Percentiles rank a stretch among this genome's conserved stretches.
phyloP scores from a whole-genome alignment of 768 basidiomycete genomes.

The Boletus patriciae region DNA sequence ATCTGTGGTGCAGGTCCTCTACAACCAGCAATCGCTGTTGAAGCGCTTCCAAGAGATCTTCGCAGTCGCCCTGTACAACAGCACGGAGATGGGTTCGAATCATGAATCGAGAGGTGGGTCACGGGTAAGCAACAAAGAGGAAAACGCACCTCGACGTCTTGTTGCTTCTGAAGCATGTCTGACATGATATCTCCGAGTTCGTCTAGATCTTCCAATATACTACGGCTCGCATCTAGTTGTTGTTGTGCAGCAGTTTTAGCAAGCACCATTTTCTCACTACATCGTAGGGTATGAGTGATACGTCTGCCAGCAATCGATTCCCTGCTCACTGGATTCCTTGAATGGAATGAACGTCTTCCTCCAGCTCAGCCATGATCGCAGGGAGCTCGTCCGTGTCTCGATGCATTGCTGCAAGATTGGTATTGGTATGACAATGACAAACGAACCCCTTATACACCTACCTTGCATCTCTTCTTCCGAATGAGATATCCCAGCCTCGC shows the following conservation, averaged over 20 bases:
- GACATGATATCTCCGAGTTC: slow-evolving; percentile 78
- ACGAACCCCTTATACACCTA: slow-evolving; percentile 23
- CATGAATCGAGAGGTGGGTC: background rate
- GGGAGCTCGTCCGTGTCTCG: slow-evolving; percentile 79
- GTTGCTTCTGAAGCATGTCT: slow-evolving; percentile 71
- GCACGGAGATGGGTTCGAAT: background rate
- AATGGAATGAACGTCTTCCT: slow-evolving; percentile 55
- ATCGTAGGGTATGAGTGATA: slow-evolving; percentile 5
- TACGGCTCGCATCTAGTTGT: slow-evolving; percentile 50
- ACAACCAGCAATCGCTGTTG: slow-evolving; percentile 63
- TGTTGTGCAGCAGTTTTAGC: slow-evolving; percentile 45
- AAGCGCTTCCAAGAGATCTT: slow-evolving; percentile 53
- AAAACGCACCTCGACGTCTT: slow-evolving; percentile 59
- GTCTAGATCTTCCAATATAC: slow-evolving; percentile 64
- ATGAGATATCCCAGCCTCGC: slow-evolving; percentile 66
- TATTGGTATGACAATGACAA: background rate
- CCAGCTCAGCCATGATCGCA: slow-evolving; percentile 69
- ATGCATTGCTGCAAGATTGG: slow-evolving; percentile 59
- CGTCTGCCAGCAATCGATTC: background rate
- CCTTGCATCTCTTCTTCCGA: slow-evolving; percentile 70
- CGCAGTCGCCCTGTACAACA: slow-evolving; percentile 45
- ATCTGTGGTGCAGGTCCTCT: slow-evolving; percentile 64
- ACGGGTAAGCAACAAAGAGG: background rate
- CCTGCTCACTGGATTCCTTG: slow-evolving; percentile 55
- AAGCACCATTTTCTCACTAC: slow-evolving; percentile 53